Base-by-base conservation (phyloP, 495 filamentous ascomycete genomes). In the Aspergillus bridgeri region DNA sequence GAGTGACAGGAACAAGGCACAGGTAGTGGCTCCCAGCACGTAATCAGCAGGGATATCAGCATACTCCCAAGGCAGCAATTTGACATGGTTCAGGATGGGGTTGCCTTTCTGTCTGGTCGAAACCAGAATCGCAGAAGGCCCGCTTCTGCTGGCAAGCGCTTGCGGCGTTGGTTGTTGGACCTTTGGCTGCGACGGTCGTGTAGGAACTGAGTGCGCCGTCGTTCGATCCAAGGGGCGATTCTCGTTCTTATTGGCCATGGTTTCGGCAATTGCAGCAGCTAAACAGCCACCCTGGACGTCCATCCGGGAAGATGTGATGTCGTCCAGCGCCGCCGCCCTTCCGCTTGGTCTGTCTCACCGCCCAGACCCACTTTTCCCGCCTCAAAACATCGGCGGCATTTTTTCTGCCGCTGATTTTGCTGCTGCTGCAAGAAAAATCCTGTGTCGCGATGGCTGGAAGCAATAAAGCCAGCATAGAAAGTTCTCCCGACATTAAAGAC, bases 41-140 rank as follows among this genome's bases (percentile, higher is more conserved):
- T 96, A 99, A 72, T 99, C 94, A 18, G 93, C 89, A 0, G 88
- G 88, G 8, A 96, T 96, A 68, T 97, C 92, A 43, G 89, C 89
- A 68, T 96, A 99, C 72, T 98, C 94, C 94, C 94, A 99, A 1
- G 92, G 83, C n/a, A 96, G 72, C 3, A 87, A 84, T 50, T 86
- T 85, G 52, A 99, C 80, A 67, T 88, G 81, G 56, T 89, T 87
- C 48, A 99, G 76, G 52, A 96, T 89, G 0, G 95, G 95, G 68
- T 99, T 99, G 46, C 95, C 94, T 70, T 96, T 96, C 68, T 98
- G 92, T 59, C 87, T 80, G 15, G 83, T 78, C 5, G 91, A 95
- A 23, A 97, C 92, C 27, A 95, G 79, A 53, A 97, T 92, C 15
- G 89, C 83, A 18, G 87, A 90, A 3, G 90, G 86, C 0, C 81